Base-by-base conservation (phyloP, 2,329 filamentous ascomycete genomes). In the Colletotrichum kahawae region DNA sequence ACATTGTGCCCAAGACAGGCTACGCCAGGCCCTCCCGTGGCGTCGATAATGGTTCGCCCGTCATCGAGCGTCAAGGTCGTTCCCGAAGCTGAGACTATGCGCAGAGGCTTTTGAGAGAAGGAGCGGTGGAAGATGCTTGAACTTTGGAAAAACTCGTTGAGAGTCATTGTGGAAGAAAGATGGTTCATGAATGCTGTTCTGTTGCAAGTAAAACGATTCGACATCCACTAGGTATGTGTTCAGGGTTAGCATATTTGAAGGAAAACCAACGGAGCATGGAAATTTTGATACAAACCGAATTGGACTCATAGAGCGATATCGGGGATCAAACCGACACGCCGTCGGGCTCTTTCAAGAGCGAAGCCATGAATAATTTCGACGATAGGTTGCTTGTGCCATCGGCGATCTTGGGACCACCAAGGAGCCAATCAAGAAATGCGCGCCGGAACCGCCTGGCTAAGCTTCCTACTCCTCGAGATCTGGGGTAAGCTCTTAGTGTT, bases 251-350 rank as follows among this genome's bases (percentile, higher is more conserved):
- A 13, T 21, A n/a, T 51, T 48, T 48, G 21, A 21, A 13, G 6
- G n/a, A 51, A 2, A 51, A 0, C 1, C 0, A 2, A 48, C 21
- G 6, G 10, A 51, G 43, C 0, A 12, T 21, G 38, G n/a, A 12
- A 2, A n/a, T 0, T 0, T 48, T 18, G 9, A n/a, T 13, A n/a
- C 4, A n/a, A 13, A 0, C 2, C 43, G 21, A 51, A 51, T 21
- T 24, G 13, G 12, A 8, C 9, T 51, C 12, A 51, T 21, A 51
- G 10, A 51, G 43, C 43, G 43, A 51, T 51, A 12, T 51, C 43
- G 43, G 43, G 7, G 5, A 51, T 0, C 7, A 5, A 51, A 21
- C 12, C 13, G 3, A 51, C 7, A 13, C 12, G 10, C 6, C 43
- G 10, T 13, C 21, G 13, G 43, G 43, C 43, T 51, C 12, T 1